Conservation (phyloP, 176 grass and related monocot genomes). For the Triticum turgidum region DNA sequence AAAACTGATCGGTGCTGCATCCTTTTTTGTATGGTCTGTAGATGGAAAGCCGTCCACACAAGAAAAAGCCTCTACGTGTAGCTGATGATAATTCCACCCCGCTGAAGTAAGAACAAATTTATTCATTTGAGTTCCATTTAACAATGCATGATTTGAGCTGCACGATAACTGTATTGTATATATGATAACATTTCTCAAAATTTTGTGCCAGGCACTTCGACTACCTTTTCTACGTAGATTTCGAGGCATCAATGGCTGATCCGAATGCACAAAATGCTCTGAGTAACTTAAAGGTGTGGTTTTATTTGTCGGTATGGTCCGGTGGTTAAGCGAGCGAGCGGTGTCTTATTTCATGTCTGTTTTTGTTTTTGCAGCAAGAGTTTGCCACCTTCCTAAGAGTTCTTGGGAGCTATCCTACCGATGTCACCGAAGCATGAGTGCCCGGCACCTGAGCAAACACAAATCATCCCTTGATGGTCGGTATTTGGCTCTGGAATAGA, state of each 20-base stretch:
- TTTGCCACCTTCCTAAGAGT: constrained; percentile 73
- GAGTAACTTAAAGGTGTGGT: constrained; percentile 64
- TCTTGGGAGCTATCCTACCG: constrained; percentile 76
- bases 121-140: neutral
- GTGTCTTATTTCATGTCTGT: neutral
- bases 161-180: neutral
- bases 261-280: constrained; percentile 57
- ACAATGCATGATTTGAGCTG: neutral
- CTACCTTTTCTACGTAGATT: constrained; percentile 92
- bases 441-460: neutral
- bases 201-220: constrained; percentile 70
- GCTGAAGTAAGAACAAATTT: constrained; percentile 48
- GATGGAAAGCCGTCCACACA: constrained; percentile 89
- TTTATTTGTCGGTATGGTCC: neutral
- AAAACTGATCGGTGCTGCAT: neutral
- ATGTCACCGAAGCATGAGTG: constrained; percentile 56
- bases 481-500: neutral
- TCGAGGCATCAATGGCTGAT: constrained; percentile 89
- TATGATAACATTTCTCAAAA: neutral
- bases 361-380: constrained; percentile 39
- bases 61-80: constrained; percentile 61
- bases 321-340: neutral
- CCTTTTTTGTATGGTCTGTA: constrained; percentile 26
- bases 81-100: constrained; percentile 58
- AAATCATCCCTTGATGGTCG: neutral